Evolutionary conservation across 257 asterid genomes (phyloP).

Genomic region (Paraleonurus japonicus): DNA sequence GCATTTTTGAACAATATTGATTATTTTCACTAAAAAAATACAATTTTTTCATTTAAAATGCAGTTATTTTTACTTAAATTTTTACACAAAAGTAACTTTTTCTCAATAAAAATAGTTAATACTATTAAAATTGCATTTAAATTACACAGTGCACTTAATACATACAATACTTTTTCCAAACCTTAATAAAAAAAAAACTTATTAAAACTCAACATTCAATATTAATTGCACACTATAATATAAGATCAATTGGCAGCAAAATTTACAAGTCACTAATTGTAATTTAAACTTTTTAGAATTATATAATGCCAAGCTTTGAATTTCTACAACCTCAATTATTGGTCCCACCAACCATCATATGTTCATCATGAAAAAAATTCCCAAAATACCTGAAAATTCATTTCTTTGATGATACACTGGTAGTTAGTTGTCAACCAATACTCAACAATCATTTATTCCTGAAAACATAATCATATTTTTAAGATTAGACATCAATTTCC

Average conservation of each 20-base stretch:
- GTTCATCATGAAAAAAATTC: conserved; percentile 23
- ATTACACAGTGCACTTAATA: too few species aligned
- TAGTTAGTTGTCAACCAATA: conserved; percentile 43
- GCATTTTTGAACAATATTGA: too few species aligned
- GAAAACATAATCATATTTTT: conserved; percentile 15
- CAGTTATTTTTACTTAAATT: too few species aligned
- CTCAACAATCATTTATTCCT: conserved; percentile 12
- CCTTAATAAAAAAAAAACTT: too few species aligned
- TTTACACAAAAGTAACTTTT: too few species aligned
- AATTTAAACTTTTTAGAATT: background rate
- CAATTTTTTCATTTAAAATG: too few species aligned
- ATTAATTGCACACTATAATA: background rate
- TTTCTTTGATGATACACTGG: conserved; percentile 9
- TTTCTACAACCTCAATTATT: conserved; percentile 20
- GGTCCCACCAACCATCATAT: conserved; percentile 33
- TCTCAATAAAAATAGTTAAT: too few species aligned
- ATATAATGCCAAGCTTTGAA: background rate
- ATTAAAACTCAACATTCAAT: background rate
- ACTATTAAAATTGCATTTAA: too few species aligned
- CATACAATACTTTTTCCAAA: too few species aligned
- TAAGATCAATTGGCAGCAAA: background rate
- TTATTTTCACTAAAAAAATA: too few species aligned
- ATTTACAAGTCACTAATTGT: background rate
- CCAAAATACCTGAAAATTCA: background rate
- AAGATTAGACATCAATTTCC: background rate